Evolutionary conservation across 75 land plant genomes (phyloP).

Genomic region (Larix kaempferi): DNA sequence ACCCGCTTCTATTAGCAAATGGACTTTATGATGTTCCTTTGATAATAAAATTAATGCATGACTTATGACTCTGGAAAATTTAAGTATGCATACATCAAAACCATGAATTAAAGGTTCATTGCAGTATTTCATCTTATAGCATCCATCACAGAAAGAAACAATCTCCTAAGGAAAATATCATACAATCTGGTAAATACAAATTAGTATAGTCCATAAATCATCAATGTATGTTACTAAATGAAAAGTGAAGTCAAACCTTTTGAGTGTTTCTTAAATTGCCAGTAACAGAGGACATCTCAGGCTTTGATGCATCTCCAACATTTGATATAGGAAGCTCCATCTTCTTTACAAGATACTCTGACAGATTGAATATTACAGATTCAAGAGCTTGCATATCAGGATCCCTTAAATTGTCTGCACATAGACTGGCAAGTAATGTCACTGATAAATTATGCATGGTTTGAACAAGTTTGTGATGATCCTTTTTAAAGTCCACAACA

Average conservation of each 20-base stretch:
- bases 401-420: not conserved
- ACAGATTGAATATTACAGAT: conserved; percentile 2
- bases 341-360: conserved; percentile 1
- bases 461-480: not conserved
- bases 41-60: too few relatives aligned
- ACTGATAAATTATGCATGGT: conserved; percentile 9
- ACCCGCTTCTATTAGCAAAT: too few relatives aligned
- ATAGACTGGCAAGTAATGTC: not conserved
- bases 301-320: not conserved
- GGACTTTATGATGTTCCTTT: too few relatives aligned
- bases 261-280: not conserved
- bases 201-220: not conserved
- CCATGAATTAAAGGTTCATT: too few relatives aligned
- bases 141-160: not conserved
- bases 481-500: not conserved
- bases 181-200: not conserved
- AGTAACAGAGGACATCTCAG: not conserved
- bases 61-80: too few relatives aligned
- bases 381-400: not conserved
- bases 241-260: not conserved
- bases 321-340: conserved; percentile 2
- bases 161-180: not conserved
- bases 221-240: not conserved
- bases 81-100: too few relatives aligned
- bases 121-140: not conserved